Base-by-base conservation (phyloP, 768 basidiomycete genomes). In the Macrolepiota fuliginosa region DNA sequence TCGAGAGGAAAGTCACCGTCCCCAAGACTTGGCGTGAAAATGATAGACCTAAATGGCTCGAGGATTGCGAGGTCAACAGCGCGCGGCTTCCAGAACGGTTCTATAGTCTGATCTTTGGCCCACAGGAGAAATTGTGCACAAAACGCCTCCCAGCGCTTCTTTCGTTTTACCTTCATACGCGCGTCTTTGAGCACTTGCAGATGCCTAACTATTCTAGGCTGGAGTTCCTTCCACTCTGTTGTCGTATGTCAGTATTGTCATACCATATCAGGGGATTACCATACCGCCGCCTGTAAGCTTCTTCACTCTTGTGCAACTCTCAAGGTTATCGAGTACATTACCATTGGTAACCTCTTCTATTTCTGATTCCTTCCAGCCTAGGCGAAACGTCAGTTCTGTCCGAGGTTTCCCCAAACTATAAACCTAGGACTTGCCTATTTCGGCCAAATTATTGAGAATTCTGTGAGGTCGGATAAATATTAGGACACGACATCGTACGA, bases 41-140 rank as follows among this genome's bases (percentile, higher is more conserved):
- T 54, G n/a, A 24, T 22, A 54, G 58, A 45, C 35, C 22, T 60
- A 25, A 60, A 53, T 6, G 58, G 51, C 22, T 60, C 52, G 35
- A 45, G 27, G 32, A 60, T 13, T 22, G 3, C 47, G 19, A 49
- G 22, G 11, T 49, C 47, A 13, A 27, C 10, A 25, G 47, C 12
- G 25, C 25, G 22, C 11, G 47, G 47, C 13, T 12, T 27, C 47
- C 19, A 24, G 13, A 7, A 24, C 22, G 22, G 25, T 12, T 49
- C 47, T 2, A 49, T 24, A 0, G 47, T 49, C 24, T 49, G 47
- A 11, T 27, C 11, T 13, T 49, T 24, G 9, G 9, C 25, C 47
- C 47, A 49, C 11, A 10, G 12, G 22, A 9, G 19, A 15, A 24
- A 49, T 13, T 49, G 19, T 12, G 22, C 22, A 10, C 19, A 4